These are phyloP conservation scores for Dichotomocladium elegans DNA, from an alignment of 371 early-diverging fungal species.

Conservation along the genomic window DNA sequence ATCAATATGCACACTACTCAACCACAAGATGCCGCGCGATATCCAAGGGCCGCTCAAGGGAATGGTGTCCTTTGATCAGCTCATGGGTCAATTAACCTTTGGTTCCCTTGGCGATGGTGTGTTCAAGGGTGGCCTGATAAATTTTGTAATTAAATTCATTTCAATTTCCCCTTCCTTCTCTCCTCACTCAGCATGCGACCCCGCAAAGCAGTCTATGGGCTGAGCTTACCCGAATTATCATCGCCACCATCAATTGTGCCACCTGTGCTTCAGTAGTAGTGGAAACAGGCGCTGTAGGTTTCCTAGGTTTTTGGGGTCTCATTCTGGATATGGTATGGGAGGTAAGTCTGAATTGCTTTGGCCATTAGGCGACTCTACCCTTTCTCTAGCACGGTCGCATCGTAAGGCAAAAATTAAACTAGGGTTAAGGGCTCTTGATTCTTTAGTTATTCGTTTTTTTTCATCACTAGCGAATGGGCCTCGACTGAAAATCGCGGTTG, in stretches of 20 bases:
- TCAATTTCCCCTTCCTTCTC: slow-evolving; percentile 5
- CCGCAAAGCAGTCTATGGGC: slow-evolving; percentile 66
- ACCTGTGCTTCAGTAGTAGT: slow-evolving; percentile 51
- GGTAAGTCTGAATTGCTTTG: slow-evolving; percentile 8
- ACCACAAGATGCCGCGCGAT: slow-evolving; percentile 36
- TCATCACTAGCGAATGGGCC: slow-evolving; percentile 65
- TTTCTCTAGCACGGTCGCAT: slow-evolving; percentile 65
- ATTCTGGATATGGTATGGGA: slow-evolving; percentile 64
- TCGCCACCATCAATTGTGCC: slow-evolving; percentile 58
- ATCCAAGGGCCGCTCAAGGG: slow-evolving; percentile 70
- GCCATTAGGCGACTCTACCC: slow-evolving; percentile 46
- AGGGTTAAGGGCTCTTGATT: background rate
- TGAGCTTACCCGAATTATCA: slow-evolving; percentile 58
- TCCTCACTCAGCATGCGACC: slow-evolving; percentile 37
- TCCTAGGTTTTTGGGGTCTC: slow-evolving; percentile 64
- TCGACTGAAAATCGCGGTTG: slow-evolving; percentile 53
- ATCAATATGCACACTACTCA: background rate
- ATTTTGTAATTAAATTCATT: background rate
- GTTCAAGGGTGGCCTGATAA: slow-evolving; percentile 24
- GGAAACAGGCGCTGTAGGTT: slow-evolving; percentile 50
- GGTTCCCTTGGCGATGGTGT: slow-evolving; percentile 73
- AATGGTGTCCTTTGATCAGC: slow-evolving; percentile 68
- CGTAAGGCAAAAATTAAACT: slow-evolving; percentile 11
- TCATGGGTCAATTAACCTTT: slow-evolving; percentile 74
- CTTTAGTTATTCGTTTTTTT: background rate